Base-by-base conservation (phyloP, 2,329 filamentous ascomycete genomes). In the Diaporthe capsici region DNA sequence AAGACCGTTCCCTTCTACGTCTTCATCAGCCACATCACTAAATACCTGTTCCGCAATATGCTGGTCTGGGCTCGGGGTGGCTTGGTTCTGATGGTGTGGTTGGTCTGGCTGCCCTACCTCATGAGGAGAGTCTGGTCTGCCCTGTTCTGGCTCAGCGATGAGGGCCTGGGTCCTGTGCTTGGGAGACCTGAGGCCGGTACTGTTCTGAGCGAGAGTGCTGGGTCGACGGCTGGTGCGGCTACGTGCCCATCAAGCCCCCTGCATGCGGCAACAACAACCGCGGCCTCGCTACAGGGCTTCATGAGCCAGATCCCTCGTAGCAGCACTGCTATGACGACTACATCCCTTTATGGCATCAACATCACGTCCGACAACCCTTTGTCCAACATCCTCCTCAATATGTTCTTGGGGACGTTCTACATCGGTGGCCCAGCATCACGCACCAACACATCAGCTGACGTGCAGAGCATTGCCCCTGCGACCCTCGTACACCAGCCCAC, bases 91-190 rank as follows among this genome's bases (percentile, higher is more conserved):
- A 92, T 93, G 73, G 95, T 99, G 31, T 99, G 97, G 97, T 88
- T 98, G 31, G 92, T 94, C 68, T 93, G 94, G 87, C 88, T 99
- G 63, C 97, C 97, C 2, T 98, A 95, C 86, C 91, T 94, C 63
- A 98, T 98, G 90, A 92, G 97, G 80, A 93, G 94, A 51, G 92
- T 97, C 63, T 99, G 97, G 97, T 92, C 96, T 53, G 94, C 95
- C 76, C 89, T 98, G 79, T 98, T 99, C 85, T 99, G 96, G 95
- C 87, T 98, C 77, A 96, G 94, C 76, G 96, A 98, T 88, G 94
- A 86, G 88, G 94, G 90, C 3, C 83, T 91, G 6, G 86, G 87
- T 15, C 82, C 76, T 82, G 63, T 80, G 81, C 72, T 79, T 83
- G 75, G 75, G 31, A 63, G 55, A 25, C 12, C 63, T 6, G 78